A percentile compares a stretch with the other conserved stretches of the same genome.
Conservation (phyloP, 176 grass and related monocot genomes). For the Triticum turgidum region DNA sequence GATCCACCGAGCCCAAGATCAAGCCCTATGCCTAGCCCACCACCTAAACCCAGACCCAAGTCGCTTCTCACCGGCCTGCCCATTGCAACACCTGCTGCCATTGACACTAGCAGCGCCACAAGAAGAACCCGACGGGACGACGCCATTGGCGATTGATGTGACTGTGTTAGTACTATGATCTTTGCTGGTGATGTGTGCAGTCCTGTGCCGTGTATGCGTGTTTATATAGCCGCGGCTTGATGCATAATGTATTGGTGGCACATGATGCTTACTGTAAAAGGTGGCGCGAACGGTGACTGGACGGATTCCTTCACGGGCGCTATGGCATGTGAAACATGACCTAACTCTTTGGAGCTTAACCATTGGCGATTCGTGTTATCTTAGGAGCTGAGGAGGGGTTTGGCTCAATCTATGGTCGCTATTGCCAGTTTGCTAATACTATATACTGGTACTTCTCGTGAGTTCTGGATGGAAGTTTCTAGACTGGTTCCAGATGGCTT, state of each 20-base stretch:
- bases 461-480: constrained; percentile 19
- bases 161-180: not conserved
- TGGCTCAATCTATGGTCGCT: constrained; percentile 20
- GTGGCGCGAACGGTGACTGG: not conserved
- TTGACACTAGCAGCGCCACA: not conserved
- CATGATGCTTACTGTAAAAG: constrained; percentile 62
- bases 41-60: constrained; percentile 41
- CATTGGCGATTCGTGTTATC: constrained; percentile 26
- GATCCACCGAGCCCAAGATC: constrained; percentile 37
- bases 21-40: constrained; percentile 37
- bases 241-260: constrained; percentile 26
- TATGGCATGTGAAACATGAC: constrained; percentile 32
- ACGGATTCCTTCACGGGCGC: constrained; percentile 15
- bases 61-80: constrained; percentile 50
- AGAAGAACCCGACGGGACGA: constrained; percentile 15
- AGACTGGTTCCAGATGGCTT: not conserved
- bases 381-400: constrained; percentile 24
- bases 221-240: constrained; percentile 33
- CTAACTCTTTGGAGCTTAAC: constrained; percentile 68
- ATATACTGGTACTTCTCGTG: not conserved
- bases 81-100: not conserved
- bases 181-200: not conserved
- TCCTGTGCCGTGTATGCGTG: not conserved
- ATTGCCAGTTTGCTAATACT: constrained; percentile 16
- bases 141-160: constrained; percentile 28